Base-by-base conservation (phyloP, 2,329 filamentous ascomycete genomes). In the Pseudopyrenochaeta lycopersici region DNA sequence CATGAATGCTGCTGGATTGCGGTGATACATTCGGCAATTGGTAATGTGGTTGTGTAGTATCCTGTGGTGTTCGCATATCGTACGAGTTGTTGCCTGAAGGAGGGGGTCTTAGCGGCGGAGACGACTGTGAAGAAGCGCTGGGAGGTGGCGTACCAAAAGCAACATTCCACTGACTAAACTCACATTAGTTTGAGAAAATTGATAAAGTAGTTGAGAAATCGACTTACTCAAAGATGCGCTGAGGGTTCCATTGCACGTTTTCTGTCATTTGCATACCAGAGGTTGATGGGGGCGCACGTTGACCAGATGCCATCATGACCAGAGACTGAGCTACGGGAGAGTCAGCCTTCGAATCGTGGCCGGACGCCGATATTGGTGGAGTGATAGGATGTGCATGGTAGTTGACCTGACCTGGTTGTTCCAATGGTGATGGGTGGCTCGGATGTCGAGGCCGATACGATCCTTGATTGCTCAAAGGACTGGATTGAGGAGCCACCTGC, bases 161-260 rank as follows among this genome's bases (percentile, higher is more conserved):
- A 71, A 90, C 88, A 77, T 96, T 93, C 93, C 94, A 98, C 81
- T 97, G 92, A 76, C 93, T 96, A 68, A n/a, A 44, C 6, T 14
- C 6, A 52, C 12, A 38, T 71, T 67, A 69, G 64, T 47, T 18
- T 29, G 5, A 14, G 12, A 4, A 23, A 27, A 18, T 18, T 1
- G 3, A 38, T 27, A 38, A 15, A 4, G 7, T 3, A 7, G 14
- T 30, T 10, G 7, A 23, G 14, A 14, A 18, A 14, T 36, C 1
- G 30, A 85, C 91, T 83, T 85, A 96, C 92, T 94, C 91, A 83
- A 96, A 94, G 63, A 97, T 92, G 54, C 89, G 86, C 29, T 90
- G 85, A 20, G 92, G 93, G 68, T 97, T 96, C 92, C 92, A 97
- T 50, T 83, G 79, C 20, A 84, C 82, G 42, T 85, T 83, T 55